Conservation (phyloP, 2,329 filamentous ascomycete genomes). For the Lachnellula suecica region DNA sequence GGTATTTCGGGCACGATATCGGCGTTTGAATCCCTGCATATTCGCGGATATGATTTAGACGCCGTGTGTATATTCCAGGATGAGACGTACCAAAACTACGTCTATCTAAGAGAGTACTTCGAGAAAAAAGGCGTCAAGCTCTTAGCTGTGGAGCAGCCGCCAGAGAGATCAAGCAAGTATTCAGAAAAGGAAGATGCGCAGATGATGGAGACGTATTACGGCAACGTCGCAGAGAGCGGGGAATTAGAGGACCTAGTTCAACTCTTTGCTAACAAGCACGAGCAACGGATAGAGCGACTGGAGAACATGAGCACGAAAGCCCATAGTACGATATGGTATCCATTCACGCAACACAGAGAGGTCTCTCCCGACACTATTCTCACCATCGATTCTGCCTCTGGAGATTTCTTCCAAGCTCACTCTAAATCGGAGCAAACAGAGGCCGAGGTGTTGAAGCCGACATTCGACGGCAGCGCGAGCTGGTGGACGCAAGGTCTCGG, state of each 20-base stretch:
- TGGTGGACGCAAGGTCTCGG: constrained; percentile 93
- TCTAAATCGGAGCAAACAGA: not conserved
- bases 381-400: constrained; percentile 77
- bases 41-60: constrained; percentile 78
- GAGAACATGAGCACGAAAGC: constrained; percentile 62
- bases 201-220: constrained; percentile 65
- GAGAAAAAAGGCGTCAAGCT: constrained; percentile 55
- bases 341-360: constrained; percentile 77
- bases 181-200: constrained; percentile 46
- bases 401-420: constrained; percentile 71
- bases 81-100: constrained; percentile 63
- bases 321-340: constrained; percentile 72
- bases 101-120: constrained; percentile 70
- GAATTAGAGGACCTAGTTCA: constrained; percentile 46
- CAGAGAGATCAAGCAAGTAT: constrained; percentile 38
- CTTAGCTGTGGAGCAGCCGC: constrained; percentile 58
- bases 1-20: constrained; percentile 81
- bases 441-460: constrained; percentile 48
- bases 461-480: constrained; percentile 81
- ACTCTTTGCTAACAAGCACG: constrained; percentile 52
- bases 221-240: constrained; percentile 38
- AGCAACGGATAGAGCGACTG: constrained; percentile 55
- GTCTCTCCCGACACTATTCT: constrained; percentile 63
- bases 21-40: constrained; percentile 72
- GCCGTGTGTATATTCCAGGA: constrained; percentile 69